Evolutionary conservation across 257 asterid genomes (phyloP), one percentile per base, ranked within the genome.

Genomic region (Anisodus tanguticus): DNA sequence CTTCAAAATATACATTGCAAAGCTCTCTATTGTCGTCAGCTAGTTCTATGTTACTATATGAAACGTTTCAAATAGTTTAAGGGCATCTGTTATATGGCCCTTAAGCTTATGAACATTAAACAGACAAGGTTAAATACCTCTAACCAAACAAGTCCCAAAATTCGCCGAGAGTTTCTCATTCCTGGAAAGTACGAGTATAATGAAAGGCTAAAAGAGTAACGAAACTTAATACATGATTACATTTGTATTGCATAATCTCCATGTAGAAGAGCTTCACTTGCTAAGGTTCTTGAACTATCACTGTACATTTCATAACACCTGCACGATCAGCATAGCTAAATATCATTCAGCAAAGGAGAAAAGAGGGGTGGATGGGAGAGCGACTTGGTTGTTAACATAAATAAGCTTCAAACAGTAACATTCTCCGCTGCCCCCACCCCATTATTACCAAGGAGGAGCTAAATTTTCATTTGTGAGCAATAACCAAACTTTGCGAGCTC

Each of bases 231-330:
- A 71, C 45, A 17, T 6, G 5, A 70, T 45, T 72, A 22, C 81
- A 49, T 11, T 41, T 74, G 62, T 13, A 53, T 77, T 51, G 26
- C 43, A 74, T 5, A 7, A 77, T 26, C 82, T 77, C 31, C 64
- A 15, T 9, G 4, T 5, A 2, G 15, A 69, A 16, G 35, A 69
- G 82, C 82, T 51, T 53, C 26, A 53, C 64, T 26, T 53, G 64
- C 41, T 76, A 76, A 13, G 19, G 63, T 76, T 77, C 9, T 26
- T 53, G 64, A 77, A 53, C 63, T 53, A 15, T 77, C 49, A 77
- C 64, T 77, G 49, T 77, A 77, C 82, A 77, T 77, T 31, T 54
- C 49, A 31, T 2, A 53, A 3, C 64, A 77, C 64, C 82, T 77
- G 64, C 82, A 41, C 78, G 53, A 77, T 77, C 43, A 53, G 8